These are phyloP conservation scores for Nemania sp. DNA, from an alignment of 2,329 filamentous ascomycete genomes.

Conservation along the genomic window DNA sequence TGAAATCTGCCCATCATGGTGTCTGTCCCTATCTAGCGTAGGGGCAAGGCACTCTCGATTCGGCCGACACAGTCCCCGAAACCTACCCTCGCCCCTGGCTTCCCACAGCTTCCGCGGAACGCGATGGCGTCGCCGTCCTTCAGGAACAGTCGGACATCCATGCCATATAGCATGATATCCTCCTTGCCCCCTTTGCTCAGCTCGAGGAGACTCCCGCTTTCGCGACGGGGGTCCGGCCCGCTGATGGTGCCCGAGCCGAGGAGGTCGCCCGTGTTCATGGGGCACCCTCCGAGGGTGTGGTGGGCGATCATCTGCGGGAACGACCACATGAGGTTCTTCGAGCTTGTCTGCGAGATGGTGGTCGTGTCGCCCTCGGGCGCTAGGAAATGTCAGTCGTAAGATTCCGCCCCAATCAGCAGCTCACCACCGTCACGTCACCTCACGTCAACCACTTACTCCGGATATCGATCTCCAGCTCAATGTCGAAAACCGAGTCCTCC, in stretches of 20 bases:
- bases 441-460: conserved; percentile 52
- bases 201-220: conserved; percentile 52
- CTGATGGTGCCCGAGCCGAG: conserved; percentile 79
- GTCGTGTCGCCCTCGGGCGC: conserved; percentile 55
- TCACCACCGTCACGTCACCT: neutral
- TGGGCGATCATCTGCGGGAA: conserved; percentile 85
- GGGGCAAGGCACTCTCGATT: conserved; percentile 34
- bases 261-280: conserved; percentile 73
- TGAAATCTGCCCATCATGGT: conserved; percentile 2
- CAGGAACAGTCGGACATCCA: conserved; percentile 49
- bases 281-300: conserved; percentile 76
- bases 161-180: conserved; percentile 46
- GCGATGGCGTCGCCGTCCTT: conserved; percentile 52
- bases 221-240: conserved; percentile 43
- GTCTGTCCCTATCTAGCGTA: too few relatives aligned
- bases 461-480: conserved; percentile 69
- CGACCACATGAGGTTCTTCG: conserved; percentile 75
- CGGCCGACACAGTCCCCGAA: conserved; percentile 50
- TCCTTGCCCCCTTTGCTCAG: conserved; percentile 52
- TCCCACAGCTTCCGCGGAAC: conserved; percentile 45
- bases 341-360: conserved; percentile 63
- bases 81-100: conserved; percentile 45
- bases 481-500: conserved; percentile 66
- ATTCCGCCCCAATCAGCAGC: neutral
- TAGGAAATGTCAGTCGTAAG: conserved; percentile 29